Base-by-base conservation (phyloP, 345 rosid genomes). In the Citrus hindsii region DNA sequence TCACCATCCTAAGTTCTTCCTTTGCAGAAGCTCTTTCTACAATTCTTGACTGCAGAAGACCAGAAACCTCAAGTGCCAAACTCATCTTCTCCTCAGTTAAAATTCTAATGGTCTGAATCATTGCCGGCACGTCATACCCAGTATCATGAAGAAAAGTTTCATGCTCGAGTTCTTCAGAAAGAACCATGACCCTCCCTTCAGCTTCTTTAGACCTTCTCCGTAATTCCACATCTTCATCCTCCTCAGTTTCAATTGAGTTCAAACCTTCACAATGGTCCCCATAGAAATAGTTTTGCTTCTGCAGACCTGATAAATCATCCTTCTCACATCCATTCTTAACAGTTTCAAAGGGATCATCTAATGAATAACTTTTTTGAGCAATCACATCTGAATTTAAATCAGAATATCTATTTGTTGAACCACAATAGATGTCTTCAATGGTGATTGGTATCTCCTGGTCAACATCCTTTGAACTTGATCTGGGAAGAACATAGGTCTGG, bases 11-110 rank as follows among this genome's bases (percentile, higher is more conserved):
- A 59, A 89, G 83, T 69, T 87, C 90, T 85, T 92, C 94, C 89
- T 84, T 87, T n/a, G 82, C 77, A 75, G 88, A 86, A 85, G 79
- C 85, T 84, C 91, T 90, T 80, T 94, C 96, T 24, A 78, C 83
- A 85, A 93, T 87, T 82, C 84, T 87, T 61, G 89, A 86, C 51
- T 84, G 92, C 75, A 90, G 71, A 81, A 93, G 92, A 79, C 82
- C 87, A 33, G 88, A 88, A 78, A 91, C 86, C 84, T 97, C 98
- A 75, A 81, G 83, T 63, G 93, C 94, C 90, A 97, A 86, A 82
- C 87, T 84, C 74, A 97, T 56, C 81, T 83, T 94, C 70, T 94
- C 94, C 82, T 94, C 90, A 64, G 82, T 80, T 64, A 93, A 81
- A 78, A 80, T 87, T 81, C 91, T 86, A 76, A 88, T 71, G 35